phyloP scores from a whole-genome alignment of 192 early-diverging fungal species.

The Gaertneriomyces semiglobifer region DNA sequence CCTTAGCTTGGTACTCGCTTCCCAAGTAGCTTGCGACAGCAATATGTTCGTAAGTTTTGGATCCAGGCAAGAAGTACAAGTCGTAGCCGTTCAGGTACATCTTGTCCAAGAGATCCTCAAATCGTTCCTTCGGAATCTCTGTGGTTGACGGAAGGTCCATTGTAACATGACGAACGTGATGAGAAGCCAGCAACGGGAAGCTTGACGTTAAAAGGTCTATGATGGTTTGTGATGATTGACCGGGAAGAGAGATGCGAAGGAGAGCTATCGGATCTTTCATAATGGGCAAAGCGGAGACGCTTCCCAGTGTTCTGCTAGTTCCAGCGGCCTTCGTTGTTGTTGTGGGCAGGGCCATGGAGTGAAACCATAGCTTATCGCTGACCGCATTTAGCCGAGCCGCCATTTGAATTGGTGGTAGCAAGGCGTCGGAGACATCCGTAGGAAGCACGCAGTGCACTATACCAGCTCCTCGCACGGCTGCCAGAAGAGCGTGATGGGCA shows the following conservation, averaged over 20 bases:
- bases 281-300: neutral
- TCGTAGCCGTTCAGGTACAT: slow-evolving; percentile 16
- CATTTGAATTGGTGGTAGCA: slow-evolving; percentile 11
- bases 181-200: neutral
- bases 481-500: slow-evolving; percentile 11
- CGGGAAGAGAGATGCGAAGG: slow-evolving; percentile 7
- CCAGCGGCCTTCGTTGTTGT: neutral
- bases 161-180: slow-evolving; percentile 5
- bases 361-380: slow-evolving; percentile 9
- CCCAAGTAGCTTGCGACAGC: slow-evolving; percentile 14
- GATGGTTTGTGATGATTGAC: neutral
- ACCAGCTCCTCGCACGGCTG: slow-evolving; percentile 19
- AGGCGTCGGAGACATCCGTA: neutral
- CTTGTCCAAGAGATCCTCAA: neutral
- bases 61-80: slow-evolving; percentile 12
- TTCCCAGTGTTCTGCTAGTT: neutral
- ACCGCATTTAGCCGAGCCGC: slow-evolving; percentile 14
- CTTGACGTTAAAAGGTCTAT: too few species aligned
- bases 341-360: neutral
- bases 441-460: slow-evolving; percentile 13
- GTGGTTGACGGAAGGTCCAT: slow-evolving; percentile 13
- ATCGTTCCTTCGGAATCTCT: neutral
- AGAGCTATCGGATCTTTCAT: slow-evolving; percentile 7
- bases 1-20: neutral
- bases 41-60: slow-evolving; percentile 5